These are phyloP conservation scores for Syncephalastrum monosporum DNA, from an alignment of 371 early-diverging fungal genomes.

Conservation along the genomic window DNA sequence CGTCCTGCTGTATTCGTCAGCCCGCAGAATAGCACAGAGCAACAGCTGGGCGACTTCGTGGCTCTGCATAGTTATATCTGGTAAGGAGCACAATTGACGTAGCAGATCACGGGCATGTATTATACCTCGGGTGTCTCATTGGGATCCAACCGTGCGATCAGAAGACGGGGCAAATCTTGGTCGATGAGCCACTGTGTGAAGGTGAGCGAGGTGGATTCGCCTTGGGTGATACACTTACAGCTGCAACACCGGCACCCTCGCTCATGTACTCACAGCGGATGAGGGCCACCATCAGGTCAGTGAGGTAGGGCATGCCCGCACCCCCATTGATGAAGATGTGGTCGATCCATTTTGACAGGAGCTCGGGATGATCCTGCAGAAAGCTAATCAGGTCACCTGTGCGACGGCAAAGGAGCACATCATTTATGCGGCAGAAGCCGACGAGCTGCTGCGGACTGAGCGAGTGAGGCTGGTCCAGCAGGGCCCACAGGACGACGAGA, in stretches of 20 bases:
- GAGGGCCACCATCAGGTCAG: conserved; percentile 17
- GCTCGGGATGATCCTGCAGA: conserved; percentile 10
- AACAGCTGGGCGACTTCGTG: conserved; percentile 20
- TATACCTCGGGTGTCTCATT: too few relatives aligned
- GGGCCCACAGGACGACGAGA: conserved; percentile 21
- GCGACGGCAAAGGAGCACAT: conserved; percentile 13
- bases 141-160: too few relatives aligned
- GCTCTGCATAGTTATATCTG: conserved; percentile 6
- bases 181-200: too few relatives aligned
- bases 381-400: conserved; percentile 22
- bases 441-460: conserved; percentile 18
- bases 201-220: too few relatives aligned
- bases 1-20: too few relatives aligned
- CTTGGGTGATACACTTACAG: conserved; percentile 7
- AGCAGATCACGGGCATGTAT: not conserved
- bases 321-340: conserved; percentile 16
- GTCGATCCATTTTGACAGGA: conserved; percentile 21
- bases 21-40: conserved; percentile 12
- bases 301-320: conserved; percentile 10
- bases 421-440: conserved; percentile 23
- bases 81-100: not conserved
- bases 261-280: conserved; percentile 13
- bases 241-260: conserved; percentile 15
- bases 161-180: too few relatives aligned
- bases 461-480: conserved; percentile 16